Evolutionary conservation across 1,139 yeast species (phyloP), one percentile per base, ranked within the genome.

Genomic region (Yamadazyma buinensis): DNA sequence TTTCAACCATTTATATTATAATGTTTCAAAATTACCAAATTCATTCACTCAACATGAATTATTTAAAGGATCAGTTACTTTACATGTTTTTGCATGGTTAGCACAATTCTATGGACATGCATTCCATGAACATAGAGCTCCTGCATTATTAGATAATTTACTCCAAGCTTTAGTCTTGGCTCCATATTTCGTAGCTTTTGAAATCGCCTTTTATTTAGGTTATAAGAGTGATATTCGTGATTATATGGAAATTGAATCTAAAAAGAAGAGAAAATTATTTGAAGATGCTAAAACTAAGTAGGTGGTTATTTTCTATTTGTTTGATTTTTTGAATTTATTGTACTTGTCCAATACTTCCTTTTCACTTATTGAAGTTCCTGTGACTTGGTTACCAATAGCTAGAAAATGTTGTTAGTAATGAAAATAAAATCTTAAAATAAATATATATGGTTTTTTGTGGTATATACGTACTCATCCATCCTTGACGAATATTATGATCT

Each of bases 81-180:
- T 74, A 19, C 84, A 83, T 54, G 54, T 72, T 0, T 30, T 58
- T 2, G 65, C 84, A 11, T 92, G 98, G 97, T 50, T 79, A 15
- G 79, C 79, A n/a, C 97, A 92, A 53, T 88, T 92, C 57, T 68
- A 83, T 39, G 97, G 97, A 4, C 97, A 92, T 53, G 92, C 84
- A 2, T 71, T 75, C 13, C 85, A 78, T 49, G 98, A 92, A 54
- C 72, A 71, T 41, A 69, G 90, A 33, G 85, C 90, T 1, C 98
- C 98, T 0, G 97, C 97, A 0, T 61, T 92, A 38, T 56, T 86
- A 33, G 96, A 88, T 51, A 90, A 82, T 52, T 62, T 87, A 34
- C 61, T 82, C 10, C 97, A 88, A 52, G 95, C 97, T 2, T 56
- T 92, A 23, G 90, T 90, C 0, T 67, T 88, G 46, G 97, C 97